Percentiles rank a stretch among this genome's conserved stretches.
Conservation (phyloP, 805 yeast species). For the Millerozyma acaciae region DNA sequence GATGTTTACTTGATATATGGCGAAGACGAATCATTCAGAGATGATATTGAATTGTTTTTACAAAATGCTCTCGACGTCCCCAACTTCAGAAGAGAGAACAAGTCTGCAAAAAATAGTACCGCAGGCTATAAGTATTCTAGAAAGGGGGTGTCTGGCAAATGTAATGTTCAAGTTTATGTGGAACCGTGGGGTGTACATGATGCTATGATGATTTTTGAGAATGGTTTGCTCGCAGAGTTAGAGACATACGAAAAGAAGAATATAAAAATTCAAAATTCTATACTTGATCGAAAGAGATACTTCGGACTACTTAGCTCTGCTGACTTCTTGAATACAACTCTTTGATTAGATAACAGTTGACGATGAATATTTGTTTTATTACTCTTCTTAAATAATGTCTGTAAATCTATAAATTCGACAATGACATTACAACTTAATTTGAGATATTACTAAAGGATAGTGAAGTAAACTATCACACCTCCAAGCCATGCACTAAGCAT, state of each 20-base stretch:
- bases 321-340: too few species aligned
- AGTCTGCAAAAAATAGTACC: constrained; percentile 23
- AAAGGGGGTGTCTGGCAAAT: constrained; percentile 12
- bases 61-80: constrained; percentile 29
- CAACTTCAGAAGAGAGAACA: constrained; percentile 14
- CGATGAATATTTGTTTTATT: too few species aligned
- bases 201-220: constrained; percentile 24
- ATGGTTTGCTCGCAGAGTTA: constrained; percentile 8
- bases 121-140: constrained; percentile 17
- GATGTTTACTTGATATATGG: constrained; percentile 33
- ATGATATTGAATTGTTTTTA: constrained; percentile 35
- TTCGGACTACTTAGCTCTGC: too few species aligned
- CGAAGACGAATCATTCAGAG: constrained; percentile 41
- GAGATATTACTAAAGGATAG: too few species aligned
- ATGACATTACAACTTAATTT: too few species aligned
- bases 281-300: too few species aligned
- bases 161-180: constrained; percentile 19
- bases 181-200: constrained; percentile 41
- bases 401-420: too few species aligned
- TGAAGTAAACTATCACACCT: too few species aligned
- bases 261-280: too few species aligned
- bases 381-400: too few species aligned
- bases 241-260: background rate
- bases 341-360: too few species aligned
- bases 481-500: too few species aligned